Base-by-base conservation (phyloP, 2,329 filamentous ascomycete genomes). In the Paramyrothecium roridum region DNA sequence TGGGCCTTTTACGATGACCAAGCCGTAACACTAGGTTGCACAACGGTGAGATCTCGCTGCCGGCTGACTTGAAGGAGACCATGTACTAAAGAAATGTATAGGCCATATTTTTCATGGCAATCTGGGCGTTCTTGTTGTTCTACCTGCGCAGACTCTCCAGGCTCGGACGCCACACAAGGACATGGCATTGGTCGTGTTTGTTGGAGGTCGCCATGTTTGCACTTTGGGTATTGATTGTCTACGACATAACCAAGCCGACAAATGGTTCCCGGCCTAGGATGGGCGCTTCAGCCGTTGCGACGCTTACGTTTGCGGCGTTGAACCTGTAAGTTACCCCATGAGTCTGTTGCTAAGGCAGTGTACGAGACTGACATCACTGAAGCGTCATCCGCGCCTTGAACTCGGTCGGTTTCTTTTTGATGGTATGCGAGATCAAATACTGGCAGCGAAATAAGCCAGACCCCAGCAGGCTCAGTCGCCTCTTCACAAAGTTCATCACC, bases 331-430 rank as follows among this genome's bases (percentile, higher is more conserved):
- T 67, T 10, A 13, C 16, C 19, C n/a, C 23, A 30, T 26, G 8
- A 10, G 37, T 50, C 33, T 3, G 21, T 23, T n/a, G n/a, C 23
- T 21, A 16, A 3, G 48, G 26, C 19, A 17, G 30, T 19, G n/a
- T 13, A 2, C 1, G 11, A 21, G 26, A 49, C 60, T 56, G 21
- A 67, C 40, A 8, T 37, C 20, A 45, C 40, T 48, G 23, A 10
- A 76, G 74, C 50, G 10, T 71, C 1, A 73, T 74, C 46, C 72
- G 74, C 7, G 57, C 73, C 10, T 55, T 76, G 10, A 77, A 77
- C 53, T 59, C 66, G 13, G 34, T 75, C 2, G 75, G 75, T 16
- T 76, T 75, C 56, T 40, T 70, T 3, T 56, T 75, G 20, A 65
- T 78, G 26, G 52, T 70, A 12, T 67, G 54, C 58, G 73, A 76